Base-by-base conservation (phyloP, 805 yeast species). In the Nakazawaea laoshanensis region DNA sequence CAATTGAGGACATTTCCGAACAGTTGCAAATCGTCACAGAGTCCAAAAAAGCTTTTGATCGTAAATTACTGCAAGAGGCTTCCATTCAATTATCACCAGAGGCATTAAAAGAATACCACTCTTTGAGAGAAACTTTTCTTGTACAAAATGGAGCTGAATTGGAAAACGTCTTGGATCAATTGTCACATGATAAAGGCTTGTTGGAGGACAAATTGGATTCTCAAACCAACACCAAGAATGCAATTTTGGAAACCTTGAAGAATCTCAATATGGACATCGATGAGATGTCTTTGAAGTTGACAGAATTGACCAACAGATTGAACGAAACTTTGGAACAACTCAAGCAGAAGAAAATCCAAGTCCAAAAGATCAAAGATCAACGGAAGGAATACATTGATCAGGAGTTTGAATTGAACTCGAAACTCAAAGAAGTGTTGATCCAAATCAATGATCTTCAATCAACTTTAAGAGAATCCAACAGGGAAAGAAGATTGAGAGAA, bases 361-460 rank as follows among this genome's bases (percentile, higher is more conserved):
- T 58, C 4, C 40, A 47, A 23, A 34, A 42, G 6, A 40, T 71
- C 3, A 47, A 55, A 14, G 48, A 59, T 10, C 39, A 48, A 6
- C 62, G 61, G 34, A 68, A 65, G 20, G 48, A 56, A 15, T 48
- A 52, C 16, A 47, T 53, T 13, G 56, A 50, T 21, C 64, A 70
- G 41, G 89, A 79, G 45, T 60, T 63, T 23, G 77, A 74, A 37
- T 47, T 83, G n/a, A 80, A 77, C 41, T 60, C 76, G 6, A 70
- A 74, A 39, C 59, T 88, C 37, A 69, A 76, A 41, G 78, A 73
- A 20, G 65, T 75, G 1, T 59, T 82, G 19, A 42, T 69, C 2
- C 69, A 69, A 43, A 59, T 89, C 29, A 81, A 81, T 39, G 94
- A 83, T 34, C 56, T 84, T 23, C 75, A 74, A 32, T 87, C 95